Base-by-base conservation (phyloP, 495 filamentous ascomycete genomes). In the Talaromyces adpressus region DNA sequence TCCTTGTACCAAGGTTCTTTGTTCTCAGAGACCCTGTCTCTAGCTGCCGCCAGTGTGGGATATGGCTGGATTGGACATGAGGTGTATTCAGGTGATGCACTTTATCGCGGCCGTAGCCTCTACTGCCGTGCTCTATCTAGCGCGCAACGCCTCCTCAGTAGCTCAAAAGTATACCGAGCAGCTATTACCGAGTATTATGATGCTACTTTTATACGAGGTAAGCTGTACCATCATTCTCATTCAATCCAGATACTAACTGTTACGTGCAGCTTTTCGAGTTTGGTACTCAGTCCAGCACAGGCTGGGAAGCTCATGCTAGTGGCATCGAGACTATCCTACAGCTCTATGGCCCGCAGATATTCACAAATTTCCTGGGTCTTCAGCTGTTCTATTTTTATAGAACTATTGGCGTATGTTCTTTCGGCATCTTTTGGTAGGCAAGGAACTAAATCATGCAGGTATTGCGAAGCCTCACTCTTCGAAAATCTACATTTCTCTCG, bases 401-500 rank as follows among this genome's bases (percentile, higher is more conserved):
- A 3, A 59, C 30, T 39, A 34, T 59, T 22, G 56, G 56, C n/a
- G 56, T 34, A 59, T 32, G 25, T 49, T 18, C 5, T 49, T 9
- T 20, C 18, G 30, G 27, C 12, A 9, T n/a, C 12, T 29, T 39
- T 34, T 16, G 11, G 14, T 14, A 18, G 1, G 18, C 56, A 34
- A 32, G 25, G 3, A 16, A 56, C 53, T 56, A 56, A 56, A 0
- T 56, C 23, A 22, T 3, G 23, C n/a, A 56, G 53, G n/a, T 56
- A 14, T 56, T 56, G 20, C 11, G 29, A 56, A 30, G 53, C 12
- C 29, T 56, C 12, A 56, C 22, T 27, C 23, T 56, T 56, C 53
- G 53, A 32, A 59, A 34, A 34, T 34, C 56, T 34, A 32, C 27
- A 22, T 59, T 59, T 59, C 53, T 56, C 11, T 56, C 53, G 29